Percentiles rank a stretch among this genome's conserved stretches.
Conservation (phyloP, 179 eudicot species). For the Nepenthes alata region DNA sequence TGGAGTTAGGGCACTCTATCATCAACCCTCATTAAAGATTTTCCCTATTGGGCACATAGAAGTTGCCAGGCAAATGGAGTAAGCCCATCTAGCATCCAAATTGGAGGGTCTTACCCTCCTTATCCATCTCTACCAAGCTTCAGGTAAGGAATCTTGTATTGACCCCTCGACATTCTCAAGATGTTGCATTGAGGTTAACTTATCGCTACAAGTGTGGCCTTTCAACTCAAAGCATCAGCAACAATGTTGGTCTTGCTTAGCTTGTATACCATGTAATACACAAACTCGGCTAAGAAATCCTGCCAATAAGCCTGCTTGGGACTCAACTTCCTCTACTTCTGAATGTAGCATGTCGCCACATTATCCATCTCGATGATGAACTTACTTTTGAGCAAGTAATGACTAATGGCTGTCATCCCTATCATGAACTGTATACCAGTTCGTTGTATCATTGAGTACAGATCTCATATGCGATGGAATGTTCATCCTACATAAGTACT, state of each 20-base stretch:
- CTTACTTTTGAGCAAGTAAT: neutral
- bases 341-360: neutral
- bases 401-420: neutral
- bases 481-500: neutral
- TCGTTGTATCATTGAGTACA: neutral
- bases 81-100: neutral
- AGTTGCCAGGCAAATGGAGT: neutral
- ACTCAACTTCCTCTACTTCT: neutral
- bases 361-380: neutral
- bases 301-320: neutral
- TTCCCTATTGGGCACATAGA: neutral
- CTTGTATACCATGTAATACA: neutral
- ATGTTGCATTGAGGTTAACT: neutral
- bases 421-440: neutral
- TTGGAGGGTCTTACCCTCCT: neutral
- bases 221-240: neutral
- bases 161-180: neutral
- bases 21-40: neutral
- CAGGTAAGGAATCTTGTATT: neutral
- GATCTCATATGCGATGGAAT: neutral
- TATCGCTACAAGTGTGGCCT: neutral
- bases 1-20: neutral
- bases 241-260: neutral
- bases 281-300: slow-evolving; percentile 1
- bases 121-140: neutral